Base-by-base conservation (phyloP, 352 stramenopile genomes). In the Hyaloperonospora brassicae region DNA sequence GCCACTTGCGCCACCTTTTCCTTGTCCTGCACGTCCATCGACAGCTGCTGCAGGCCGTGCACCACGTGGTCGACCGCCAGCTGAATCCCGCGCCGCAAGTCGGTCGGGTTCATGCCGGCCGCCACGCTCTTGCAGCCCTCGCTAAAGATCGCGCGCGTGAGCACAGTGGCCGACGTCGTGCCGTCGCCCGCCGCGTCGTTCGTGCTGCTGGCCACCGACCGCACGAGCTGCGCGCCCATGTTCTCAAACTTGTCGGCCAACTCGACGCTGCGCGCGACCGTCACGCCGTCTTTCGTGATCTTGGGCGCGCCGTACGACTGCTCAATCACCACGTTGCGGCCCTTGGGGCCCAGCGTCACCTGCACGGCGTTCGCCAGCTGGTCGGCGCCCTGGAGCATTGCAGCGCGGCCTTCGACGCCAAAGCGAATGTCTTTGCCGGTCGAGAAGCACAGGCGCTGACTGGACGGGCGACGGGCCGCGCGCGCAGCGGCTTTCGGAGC, bases 111-210 rank as follows among this genome's bases (percentile, higher is more conserved):
- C 90, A 99, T 97, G 50, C 97, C 97, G 36, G 97, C 97, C 2
- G 97, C 97, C 34, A 99, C 97, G 41, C 90, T 94, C 89, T 99
- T 99, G 85, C 93, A 98, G 65, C 96, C 97, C 66, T 99, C 96
- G 50, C 81, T 95, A 76, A 98, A 99, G 73, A 99, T 99, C 57
- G 97, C 95, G 53, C 97, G 86, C 34, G 97, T 98, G 25, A 99
- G 72, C 41, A 99, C 96, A 11, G 97, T 99, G 51, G 97, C 96
- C 23, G 97, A 98, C 47, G 97, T 99, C 50, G 97, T 99, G 61
- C 97, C 97, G 70, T 99, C 97, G 57, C 97, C 97, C n/a, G 97
- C 97, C 43, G 96, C 87, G 70, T 99, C 97, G 79, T 99, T 99
- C 5, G 97, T 99, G 80, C 98, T 99, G 80, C 87, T 98, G 9